Conservation (phyloP, 371 early-diverging fungal genomes). For the Mortierella sp. region DNA sequence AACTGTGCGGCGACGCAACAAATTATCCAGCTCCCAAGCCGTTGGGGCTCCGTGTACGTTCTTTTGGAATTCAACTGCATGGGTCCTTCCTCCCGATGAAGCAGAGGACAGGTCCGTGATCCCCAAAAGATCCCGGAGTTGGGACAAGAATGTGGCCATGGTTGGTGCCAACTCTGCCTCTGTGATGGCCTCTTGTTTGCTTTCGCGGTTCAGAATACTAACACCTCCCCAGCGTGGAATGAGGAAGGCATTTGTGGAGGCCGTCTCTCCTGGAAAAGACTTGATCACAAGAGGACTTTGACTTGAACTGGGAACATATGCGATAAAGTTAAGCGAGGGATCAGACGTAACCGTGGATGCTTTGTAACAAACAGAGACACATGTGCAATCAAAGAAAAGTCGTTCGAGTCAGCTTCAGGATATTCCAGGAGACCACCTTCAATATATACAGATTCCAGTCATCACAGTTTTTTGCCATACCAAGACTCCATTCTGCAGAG, state of each 20-base stretch:
- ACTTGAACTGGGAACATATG: conserved; percentile 79
- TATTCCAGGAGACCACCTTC: no score
- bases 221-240: conserved; percentile 96
- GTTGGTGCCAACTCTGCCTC: conserved; percentile 72
- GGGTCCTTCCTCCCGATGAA: not conserved
- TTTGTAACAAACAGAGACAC: conserved; percentile 16
- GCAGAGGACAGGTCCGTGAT: conserved; percentile 59
- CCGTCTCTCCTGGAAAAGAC: conserved; percentile 55
- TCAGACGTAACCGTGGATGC: conserved; percentile 85
- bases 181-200: conserved; percentile 30
- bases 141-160: conserved; percentile 81
- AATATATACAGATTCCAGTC: no score
- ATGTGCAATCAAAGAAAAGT: no score
- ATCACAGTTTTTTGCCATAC: conserved; percentile 59
- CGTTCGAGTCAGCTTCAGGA: no score
- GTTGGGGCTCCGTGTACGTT: conserved; percentile 59
- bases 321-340: conserved; percentile 87
- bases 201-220: conserved; percentile 70
- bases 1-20: conserved; percentile 71
- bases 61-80: conserved; percentile 32
- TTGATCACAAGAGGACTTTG: conserved; percentile 78
- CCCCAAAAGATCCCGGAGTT: conserved; percentile 85
- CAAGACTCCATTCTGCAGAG: conserved; percentile 91
- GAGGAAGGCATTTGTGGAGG: conserved; percentile 79
- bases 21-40: conserved; percentile 79